These are phyloP conservation scores for Camellia lanceoleosa DNA, from an alignment of 148 eudicot genomes.

Conservation along the genomic window DNA sequence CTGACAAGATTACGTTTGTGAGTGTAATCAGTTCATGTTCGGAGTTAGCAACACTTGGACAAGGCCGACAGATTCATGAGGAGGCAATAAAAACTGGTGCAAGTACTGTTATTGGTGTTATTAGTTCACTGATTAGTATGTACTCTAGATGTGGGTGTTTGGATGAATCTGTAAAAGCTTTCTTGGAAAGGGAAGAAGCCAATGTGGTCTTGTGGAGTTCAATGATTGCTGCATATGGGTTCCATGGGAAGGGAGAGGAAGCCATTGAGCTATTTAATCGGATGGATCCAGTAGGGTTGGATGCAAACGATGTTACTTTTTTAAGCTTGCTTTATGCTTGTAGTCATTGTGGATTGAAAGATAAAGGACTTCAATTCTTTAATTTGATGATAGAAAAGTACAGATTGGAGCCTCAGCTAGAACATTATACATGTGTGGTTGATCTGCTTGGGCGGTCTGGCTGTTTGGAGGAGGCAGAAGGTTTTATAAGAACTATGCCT, in stretches of 20 bases:
- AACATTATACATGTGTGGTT: conserved; percentile 80
- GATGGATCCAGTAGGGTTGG: conserved; percentile 53
- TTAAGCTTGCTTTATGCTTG: conserved; percentile 77
- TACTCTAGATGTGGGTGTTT: conserved; percentile 86
- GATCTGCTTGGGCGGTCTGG: conserved; percentile 81
- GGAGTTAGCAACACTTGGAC: conserved; percentile 73
- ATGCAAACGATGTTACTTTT: conserved; percentile 74
- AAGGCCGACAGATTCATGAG: conserved; percentile 86
- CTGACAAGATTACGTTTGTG: conserved; percentile 73
- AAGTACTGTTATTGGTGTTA: conserved; percentile 39
- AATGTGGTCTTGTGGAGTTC: conserved; percentile 70
- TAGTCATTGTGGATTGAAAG: conserved; percentile 75
- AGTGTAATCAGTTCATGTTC: conserved; percentile 77
- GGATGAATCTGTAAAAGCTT: conserved; percentile 61
- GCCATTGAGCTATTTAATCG: conserved; percentile 53
- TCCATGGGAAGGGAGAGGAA: conserved; percentile 77
- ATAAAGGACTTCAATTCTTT: conserved; percentile 59
- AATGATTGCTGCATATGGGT: conserved; percentile 85
- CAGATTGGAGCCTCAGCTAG: conserved; percentile 48
- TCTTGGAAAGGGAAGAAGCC: conserved; percentile 39
- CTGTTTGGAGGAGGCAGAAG: conserved; percentile 64
- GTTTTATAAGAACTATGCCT: conserved; percentile 69
- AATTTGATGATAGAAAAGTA: conserved; percentile 53
- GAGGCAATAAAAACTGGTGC: conserved; percentile 63
- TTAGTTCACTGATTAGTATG: conserved; percentile 78